Base-by-base conservation (phyloP, 352 stramenopile species). In the Phytophthora sp. region DNA sequence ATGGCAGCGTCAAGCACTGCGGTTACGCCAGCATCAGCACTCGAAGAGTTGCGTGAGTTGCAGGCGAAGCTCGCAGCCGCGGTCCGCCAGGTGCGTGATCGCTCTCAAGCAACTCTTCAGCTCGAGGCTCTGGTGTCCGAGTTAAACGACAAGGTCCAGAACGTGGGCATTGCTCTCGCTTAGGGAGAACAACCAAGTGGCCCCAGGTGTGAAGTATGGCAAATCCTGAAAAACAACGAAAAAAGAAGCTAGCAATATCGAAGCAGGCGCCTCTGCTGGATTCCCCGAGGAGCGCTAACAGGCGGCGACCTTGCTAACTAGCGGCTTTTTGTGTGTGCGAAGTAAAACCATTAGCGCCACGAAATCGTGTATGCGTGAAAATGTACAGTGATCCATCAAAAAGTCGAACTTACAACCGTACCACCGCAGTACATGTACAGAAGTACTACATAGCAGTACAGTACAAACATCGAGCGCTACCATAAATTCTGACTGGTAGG, bases 131-230 rank as follows among this genome's bases (percentile, higher is more conserved):
- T 92, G 16, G 72, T 92, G 20, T 76, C 76, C 1, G 84, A 92
- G 54, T 66, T 92, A 23, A 87, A 81, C 11, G 84, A 92, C 57
- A 92, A 92, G 57, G 80, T 92, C 18, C 73, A 87, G 27, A 88
- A 74, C 21, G 77, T 90, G 42, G 76, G 77, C 24, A 62, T 89
- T 26, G 80, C 72, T 38, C 60, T 90, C 62, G 80, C 77, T 36
- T 91, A 71, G 55, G 29, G 13, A 44, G 65, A 52, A 20, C 33
- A 39, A 71, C 35, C 39, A 64, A 31, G 20, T 24, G 36, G 7
- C 15, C 29, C n/a, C 30, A 18, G 20, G 21, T 23, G 20, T 15
- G 15, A 23, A 56, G 39, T 45, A 24, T 44, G 57, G 45, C 42
- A 55, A 68, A 38, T 18, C 46, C 29, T 20, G 50, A 60, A 69